Percentiles rank a stretch among this genome's conserved stretches.
phyloP scores from a whole-genome alignment of 208 protist species.

The Jaenimonas drosophilae region DNA sequence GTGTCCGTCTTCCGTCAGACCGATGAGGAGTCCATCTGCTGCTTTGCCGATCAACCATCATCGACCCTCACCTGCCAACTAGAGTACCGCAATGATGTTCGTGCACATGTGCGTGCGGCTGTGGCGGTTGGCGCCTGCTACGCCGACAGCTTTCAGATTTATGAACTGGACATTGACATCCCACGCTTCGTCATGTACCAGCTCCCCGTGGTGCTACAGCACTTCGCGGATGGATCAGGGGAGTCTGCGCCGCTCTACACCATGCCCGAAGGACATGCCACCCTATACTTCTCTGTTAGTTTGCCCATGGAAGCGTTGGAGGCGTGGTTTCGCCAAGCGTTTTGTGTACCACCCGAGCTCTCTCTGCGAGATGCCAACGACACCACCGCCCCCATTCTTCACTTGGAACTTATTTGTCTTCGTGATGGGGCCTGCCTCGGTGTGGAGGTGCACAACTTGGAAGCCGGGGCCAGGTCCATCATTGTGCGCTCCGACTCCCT shows the following conservation, averaged over 20 bases:
- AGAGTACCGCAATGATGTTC: conserved; percentile 34
- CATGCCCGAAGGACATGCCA: conserved; percentile 22
- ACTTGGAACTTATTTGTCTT: conserved; percentile 48
- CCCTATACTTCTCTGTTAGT: conserved; percentile 33
- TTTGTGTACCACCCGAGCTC: conserved; percentile 19
- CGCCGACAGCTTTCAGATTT: conserved; percentile 66
- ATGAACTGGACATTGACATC: conserved; percentile 64
- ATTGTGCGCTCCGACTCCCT: conserved; percentile 68
- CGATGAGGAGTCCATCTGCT: conserved; percentile 21
- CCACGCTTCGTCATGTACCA: conserved; percentile 85
- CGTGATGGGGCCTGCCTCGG: conserved; percentile 41
- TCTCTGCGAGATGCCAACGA: conserved; percentile 14
- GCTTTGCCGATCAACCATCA: conserved; percentile 26
- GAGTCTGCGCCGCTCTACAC: conserved; percentile 4
- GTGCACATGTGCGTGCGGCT: conserved; percentile 48
- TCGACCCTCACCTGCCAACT: conserved; percentile 46
- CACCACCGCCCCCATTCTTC: conserved; percentile 14
- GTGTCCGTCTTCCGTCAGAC: background rate
- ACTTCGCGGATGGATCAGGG: conserved; percentile 2
- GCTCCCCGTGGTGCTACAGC: conserved; percentile 7
- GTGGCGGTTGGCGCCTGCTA: conserved; percentile 66
- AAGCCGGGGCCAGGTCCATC: conserved; percentile 13
- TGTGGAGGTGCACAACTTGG: conserved; percentile 26
- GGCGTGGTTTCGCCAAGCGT: conserved; percentile 37
- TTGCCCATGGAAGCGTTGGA: conserved; percentile 22